phyloP scores from a whole-genome alignment of 2,329 filamentous ascomycete species.

The Fusarium devonianum region DNA sequence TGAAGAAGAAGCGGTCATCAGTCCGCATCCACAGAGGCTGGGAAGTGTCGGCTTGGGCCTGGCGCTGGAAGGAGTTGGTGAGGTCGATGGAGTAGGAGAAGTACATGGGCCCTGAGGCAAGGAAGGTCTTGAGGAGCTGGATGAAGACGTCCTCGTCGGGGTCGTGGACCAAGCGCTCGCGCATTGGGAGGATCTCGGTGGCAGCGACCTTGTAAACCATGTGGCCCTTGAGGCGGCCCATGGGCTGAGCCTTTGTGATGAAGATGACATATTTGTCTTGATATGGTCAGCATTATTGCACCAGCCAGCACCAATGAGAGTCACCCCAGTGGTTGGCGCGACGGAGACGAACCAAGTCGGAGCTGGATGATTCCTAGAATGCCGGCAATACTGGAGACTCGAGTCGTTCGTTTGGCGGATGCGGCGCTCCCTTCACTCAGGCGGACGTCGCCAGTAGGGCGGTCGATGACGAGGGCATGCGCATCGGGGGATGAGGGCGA shows the following conservation, averaged over 20 bases:
- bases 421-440: conserved; percentile 81
- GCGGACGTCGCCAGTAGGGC: conserved; percentile 89
- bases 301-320: conserved; percentile 10
- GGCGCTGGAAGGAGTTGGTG: conserved; percentile 95
- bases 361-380: conserved; percentile 94
- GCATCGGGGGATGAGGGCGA: conserved; percentile 93
- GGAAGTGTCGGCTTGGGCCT: conserved; percentile 75
- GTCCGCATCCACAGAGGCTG: conserved; percentile 87
- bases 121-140: conserved; percentile 77
- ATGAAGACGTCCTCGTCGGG: conserved; percentile 94
- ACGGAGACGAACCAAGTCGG: conserved; percentile 74
- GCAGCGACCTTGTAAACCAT: conserved; percentile 93
- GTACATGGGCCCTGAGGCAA: conserved; percentile 90
- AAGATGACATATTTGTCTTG: conserved; percentile 93
- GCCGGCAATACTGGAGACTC: conserved; percentile 90
- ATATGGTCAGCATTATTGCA: conserved; percentile 30
- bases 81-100: conserved; percentile 98
- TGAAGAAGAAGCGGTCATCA: conserved; percentile 99
- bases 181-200: conserved; percentile 92
- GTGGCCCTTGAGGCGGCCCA: conserved; percentile 92
- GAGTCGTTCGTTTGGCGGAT: conserved; percentile 72
- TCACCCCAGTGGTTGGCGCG: conserved; percentile 19
- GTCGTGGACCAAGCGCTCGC: conserved; percentile 90
- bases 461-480: conserved; percentile 86
- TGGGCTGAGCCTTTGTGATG: conserved; percentile 91